A percentile compares a stretch with the other conserved stretches of the same genome.
These are phyloP conservation scores for Eucalyptus sideroxylon DNA, from an alignment of 345 rosid species.

Conservation along the genomic window DNA sequence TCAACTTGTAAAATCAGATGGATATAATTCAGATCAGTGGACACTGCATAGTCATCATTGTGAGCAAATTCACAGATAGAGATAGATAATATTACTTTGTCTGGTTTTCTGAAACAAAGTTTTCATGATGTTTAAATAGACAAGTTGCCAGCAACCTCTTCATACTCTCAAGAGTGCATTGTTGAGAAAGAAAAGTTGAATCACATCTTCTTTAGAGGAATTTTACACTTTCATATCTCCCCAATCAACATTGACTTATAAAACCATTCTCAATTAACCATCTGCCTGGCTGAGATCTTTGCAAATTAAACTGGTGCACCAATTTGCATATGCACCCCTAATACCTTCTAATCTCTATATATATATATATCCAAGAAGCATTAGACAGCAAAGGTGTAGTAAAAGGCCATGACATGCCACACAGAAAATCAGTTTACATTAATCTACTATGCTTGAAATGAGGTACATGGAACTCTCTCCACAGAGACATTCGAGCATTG, in stretches of 20 bases:
- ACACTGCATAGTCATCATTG: background rate
- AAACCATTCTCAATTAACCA: background rate
- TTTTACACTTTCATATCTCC: background rate
- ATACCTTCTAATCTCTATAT: background rate
- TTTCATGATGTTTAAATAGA: background rate
- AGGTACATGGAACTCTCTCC: background rate
- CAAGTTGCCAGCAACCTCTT: background rate
- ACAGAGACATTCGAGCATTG: background rate
- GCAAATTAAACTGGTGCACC: background rate
- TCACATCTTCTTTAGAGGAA: background rate
- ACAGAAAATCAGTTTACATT: background rate
- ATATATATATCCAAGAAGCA: background rate
- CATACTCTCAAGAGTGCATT: background rate
- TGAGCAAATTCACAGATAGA: background rate
- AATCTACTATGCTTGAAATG: background rate
- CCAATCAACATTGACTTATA: background rate
- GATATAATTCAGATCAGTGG: background rate
- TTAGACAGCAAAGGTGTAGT: background rate
- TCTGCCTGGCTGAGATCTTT: background rate
- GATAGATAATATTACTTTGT: background rate
- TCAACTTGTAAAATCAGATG: background rate
- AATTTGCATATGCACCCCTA: background rate
- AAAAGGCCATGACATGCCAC: background rate
- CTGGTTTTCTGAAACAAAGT: background rate
- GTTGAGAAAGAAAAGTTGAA: background rate